Base-by-base conservation (phyloP, 495 filamentous ascomycete species). In the Tetracladium setigerum region DNA sequence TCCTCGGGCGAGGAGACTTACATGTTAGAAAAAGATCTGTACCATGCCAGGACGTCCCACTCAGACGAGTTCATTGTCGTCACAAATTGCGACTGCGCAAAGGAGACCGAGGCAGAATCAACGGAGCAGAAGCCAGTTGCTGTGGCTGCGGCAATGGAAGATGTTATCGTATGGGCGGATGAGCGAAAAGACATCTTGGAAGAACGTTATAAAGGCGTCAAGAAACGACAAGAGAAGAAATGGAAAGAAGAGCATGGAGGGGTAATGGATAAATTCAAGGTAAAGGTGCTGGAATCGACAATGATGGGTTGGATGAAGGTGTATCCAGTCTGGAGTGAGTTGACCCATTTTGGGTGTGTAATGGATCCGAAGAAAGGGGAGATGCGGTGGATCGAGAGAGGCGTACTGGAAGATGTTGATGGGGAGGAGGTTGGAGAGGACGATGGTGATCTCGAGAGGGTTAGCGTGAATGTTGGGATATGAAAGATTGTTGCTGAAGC, bases 11-110 rank as follows among this genome's bases (percentile, higher is more conserved):
- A 46, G 0, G 46, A 46, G 11, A 69, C 68, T 9, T 53, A 66
- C 16, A 62, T 73, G 0, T 60, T 84, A 38, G 81, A 83, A 47
- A 83, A 83, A 56, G 81, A 84, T 53, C 60, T 71, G 47, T 32
- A 48, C 5, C 66, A 62, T 0, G 76, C 72, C 6, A 57, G 59
- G 4, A 50, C 70, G 5, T 62, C 63, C 12, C 60, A 57, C 0
- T 66, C 67, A 2, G 41, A 45, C 8, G 58, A 68, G n/a, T 83
- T 82, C 56, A 72, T 82, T 19, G 64, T 73, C 22, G 62, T 64
- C 5, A 77, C 78, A 5, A 83, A 83, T 53, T 70, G 76, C 55
- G 79, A 83, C 51, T 60, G 60, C 12, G 35, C 46, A 17, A 4
- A 13, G 0, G 43, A 43, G 6, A 33, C 52, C 6, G 30, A 41